A percentile compares a stretch with the other conserved stretches of the same genome.
Conservation (phyloP, 2,329 filamentous ascomycete genomes). For the Pseudocercospora vitis region DNA sequence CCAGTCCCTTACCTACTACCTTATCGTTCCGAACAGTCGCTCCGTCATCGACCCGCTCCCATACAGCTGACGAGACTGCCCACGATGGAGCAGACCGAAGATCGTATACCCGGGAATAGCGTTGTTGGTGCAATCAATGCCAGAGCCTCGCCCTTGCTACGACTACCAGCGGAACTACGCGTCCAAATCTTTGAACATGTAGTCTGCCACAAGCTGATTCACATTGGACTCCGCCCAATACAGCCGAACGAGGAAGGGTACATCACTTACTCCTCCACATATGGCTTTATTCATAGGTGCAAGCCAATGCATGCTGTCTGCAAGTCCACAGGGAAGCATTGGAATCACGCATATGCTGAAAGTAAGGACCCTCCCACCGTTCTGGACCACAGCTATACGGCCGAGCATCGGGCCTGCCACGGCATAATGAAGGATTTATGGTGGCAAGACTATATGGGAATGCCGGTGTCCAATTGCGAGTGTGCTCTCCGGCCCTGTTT, state of each 20-base stretch:
- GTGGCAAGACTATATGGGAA: constrained; percentile 18
- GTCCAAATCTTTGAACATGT: constrained; percentile 23
- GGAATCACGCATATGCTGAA: neutral
- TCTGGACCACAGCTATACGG: constrained; percentile 6
- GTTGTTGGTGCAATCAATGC: too few species aligned
- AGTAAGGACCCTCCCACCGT: constrained; percentile 1
- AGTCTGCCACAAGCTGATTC: constrained; percentile 18
- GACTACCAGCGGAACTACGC: constrained; percentile 21
- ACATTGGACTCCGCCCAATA: constrained; percentile 14
- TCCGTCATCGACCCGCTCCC: too few species aligned
- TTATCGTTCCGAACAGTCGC: too few species aligned
- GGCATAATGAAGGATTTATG: constrained; percentile 18
- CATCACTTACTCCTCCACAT: constrained; percentile 4
- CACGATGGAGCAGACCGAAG: too few species aligned
- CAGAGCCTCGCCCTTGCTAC: constrained; percentile 17
- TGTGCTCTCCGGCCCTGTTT: constrained; percentile 18
- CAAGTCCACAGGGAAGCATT: neutral
- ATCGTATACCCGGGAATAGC: too few species aligned
- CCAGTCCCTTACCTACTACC: too few species aligned
- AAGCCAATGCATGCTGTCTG: constrained; percentile 21
- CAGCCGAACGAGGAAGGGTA: constrained; percentile 16
- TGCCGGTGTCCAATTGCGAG: constrained; percentile 10
- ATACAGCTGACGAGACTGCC: neutral
- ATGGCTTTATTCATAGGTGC: constrained; percentile 3
- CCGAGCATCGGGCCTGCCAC: constrained; percentile 11